Conservation (phyloP, 208 protist species). For the Trypanosoma brucei region DNA sequence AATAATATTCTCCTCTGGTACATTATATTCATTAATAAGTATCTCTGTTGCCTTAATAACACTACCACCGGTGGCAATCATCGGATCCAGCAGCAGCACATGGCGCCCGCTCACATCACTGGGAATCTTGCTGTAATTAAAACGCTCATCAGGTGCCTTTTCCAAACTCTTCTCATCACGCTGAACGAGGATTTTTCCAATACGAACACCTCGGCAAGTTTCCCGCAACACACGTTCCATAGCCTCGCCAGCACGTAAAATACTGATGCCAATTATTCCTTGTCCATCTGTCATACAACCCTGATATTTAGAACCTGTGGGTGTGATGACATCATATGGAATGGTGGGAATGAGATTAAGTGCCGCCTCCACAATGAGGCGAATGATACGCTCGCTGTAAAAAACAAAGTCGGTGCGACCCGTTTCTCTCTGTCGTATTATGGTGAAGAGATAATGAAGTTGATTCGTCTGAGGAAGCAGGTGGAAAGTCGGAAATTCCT, state of each 20-base stretch:
- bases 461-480: constrained; percentile 84
- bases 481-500: constrained; percentile 38
- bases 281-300: constrained; percentile 63
- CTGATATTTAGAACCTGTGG: constrained; percentile 78
- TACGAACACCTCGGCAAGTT: constrained; percentile 92
- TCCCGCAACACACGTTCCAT: constrained; percentile 94
- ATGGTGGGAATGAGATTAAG: constrained; percentile 85
- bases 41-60: constrained; percentile 74
- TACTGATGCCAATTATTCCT: constrained; percentile 95
- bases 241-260: constrained; percentile 96
- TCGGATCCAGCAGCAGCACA: constrained; percentile 96
- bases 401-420: constrained; percentile 95
- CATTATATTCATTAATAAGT: constrained; percentile 75
- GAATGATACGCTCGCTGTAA: constrained; percentile 95
- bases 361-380: constrained; percentile 91
- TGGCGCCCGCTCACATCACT: constrained; percentile 84
- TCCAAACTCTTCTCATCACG: constrained; percentile 89
- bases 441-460: constrained; percentile 91
- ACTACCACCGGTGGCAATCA: constrained; percentile 94
- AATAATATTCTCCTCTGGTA: constrained; percentile 93
- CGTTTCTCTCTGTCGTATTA: constrained; percentile 91
- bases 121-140: constrained; percentile 96
- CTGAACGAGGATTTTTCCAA: constrained; percentile 99
- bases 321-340: constrained; percentile 87
- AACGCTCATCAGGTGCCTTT: constrained; percentile 83